Base-by-base conservation (phyloP, 768 basidiomycete species). In the Strobilomyces confusus region DNA sequence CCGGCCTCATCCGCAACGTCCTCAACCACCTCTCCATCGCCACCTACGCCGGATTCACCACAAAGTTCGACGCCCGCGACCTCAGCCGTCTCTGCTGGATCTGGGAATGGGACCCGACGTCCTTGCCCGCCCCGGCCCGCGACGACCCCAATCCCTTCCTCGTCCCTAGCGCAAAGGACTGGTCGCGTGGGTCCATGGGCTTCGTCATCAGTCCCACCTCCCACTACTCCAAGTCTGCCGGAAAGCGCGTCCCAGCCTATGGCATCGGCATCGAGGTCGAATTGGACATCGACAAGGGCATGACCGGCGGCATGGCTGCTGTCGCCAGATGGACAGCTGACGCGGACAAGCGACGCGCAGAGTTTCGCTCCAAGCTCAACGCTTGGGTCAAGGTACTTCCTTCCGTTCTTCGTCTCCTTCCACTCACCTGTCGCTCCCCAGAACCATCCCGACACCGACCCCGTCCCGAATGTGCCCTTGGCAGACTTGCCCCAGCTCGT, bases 181-280 rank as follows among this genome's bases (percentile, higher is more conserved):
- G 91, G 91, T 80, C 77, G 6, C 81, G 91, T 25, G 87, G 89
- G 12, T 80, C 82, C 2, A 89, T 90, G 86, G 90, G 91, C 17
- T 75, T 92, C 58, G 73, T 91, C 33, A 61, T 93, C 55, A 88
- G 78, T 53, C 79, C 86, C 33, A 78, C 87, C 8, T 89, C 81
- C 4, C 86, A 92, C 62, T 82, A 83, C 65, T 81, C 79, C n/a
- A 89, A 86, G 61, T 59, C 69, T 1, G 79, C 77, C 14, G 79
- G 81, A 14, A 83, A 83, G 62, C 81, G 91, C 40, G 73, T 89
- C 19, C 84, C 88, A 32, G 90, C 81, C 1, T 93, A 92, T 66
- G 91, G 90, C 9, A 79, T 92, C 57, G 91, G 91, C 1, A 89
- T 93, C 46, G 88, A 92, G 70, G 89, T 92, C 23, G 88, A 92